Base-by-base conservation (phyloP, 495 filamentous ascomycete genomes). In the Platismatia glauca region DNA sequence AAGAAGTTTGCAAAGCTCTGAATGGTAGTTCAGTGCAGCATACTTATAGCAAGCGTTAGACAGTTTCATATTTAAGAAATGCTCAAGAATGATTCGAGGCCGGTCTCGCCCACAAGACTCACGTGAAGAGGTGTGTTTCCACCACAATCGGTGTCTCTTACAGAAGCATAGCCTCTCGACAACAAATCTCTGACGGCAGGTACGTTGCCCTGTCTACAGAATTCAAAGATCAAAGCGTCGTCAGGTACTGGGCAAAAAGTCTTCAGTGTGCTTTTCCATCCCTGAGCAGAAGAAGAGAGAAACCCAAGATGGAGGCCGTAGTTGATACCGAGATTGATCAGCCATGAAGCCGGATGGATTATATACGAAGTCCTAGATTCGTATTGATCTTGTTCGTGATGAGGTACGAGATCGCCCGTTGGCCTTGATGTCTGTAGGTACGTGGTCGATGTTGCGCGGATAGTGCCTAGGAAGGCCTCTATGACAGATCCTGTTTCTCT, bases 161-260 rank as follows among this genome's bases (percentile, higher is more conserved):
- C 41, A 3, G 57, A 46, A 22, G 57, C 57, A 34, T 59, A 29
- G 0, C 57, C 57, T 33, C 7, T 4, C 20, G 29, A 48, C 4
- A 59, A 48, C 57, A 59, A 3, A 22, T 1, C 37, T n/a, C 39
- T 46, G 2, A 48, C 41, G 20, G 24, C 57, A 24, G 22, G 46
- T 52, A 67, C 20, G 41, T 67, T 61, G 2, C 63, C 66, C 2
- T 66, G 16, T n/a, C 13, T 52, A 29, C 63, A 67, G 37, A 62
- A 67, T 2, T 58, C 31, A 34, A 67, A 67, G 9, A 62, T 62
- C 50, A 62, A 29, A 44, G 66, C 44, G 34, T 65, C 58, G 34
- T 66, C 58, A 43, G 63, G 58, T 38, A 65, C 58, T 33, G 18
- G 27, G 33, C 44, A 34, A 29, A 50, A 61, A n/a, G 48, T 53